Conservation (phyloP, 768 basidiomycete genomes). For the Termitomyces sp. region DNA sequence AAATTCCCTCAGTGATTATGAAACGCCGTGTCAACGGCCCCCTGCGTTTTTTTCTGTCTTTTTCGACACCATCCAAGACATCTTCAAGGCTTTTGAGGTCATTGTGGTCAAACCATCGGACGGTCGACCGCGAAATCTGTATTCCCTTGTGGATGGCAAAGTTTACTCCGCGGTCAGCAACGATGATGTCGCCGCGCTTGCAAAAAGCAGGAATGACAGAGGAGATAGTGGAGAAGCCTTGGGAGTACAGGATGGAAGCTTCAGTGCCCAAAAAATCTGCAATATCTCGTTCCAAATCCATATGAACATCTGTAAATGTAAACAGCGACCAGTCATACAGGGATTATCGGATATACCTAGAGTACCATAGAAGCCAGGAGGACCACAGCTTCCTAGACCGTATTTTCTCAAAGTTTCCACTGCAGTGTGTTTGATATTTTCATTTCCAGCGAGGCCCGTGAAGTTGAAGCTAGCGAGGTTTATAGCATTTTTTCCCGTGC, state of each 20-base stretch:
- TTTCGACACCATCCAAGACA: conserved; percentile 76
- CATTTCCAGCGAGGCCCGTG: conserved; percentile 83
- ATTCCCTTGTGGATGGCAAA: conserved; percentile 96
- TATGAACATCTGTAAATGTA: conserved; percentile 72
- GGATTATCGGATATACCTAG: conserved; percentile 54
- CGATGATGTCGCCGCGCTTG: conserved; percentile 96
- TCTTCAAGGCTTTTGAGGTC: conserved; percentile 89
- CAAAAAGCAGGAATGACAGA: conserved; percentile 97
- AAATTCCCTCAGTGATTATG: conserved; percentile 96
- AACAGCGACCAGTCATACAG: conserved; percentile 4
- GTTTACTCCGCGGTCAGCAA: conserved; percentile 96
- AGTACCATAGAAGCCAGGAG: conserved; percentile 95
- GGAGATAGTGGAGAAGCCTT: conserved; percentile 86
- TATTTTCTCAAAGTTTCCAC: conserved; percentile 83
- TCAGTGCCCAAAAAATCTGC: conserved; percentile 90
- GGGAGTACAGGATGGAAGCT: conserved; percentile 87
- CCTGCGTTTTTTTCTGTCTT: conserved; percentile 82
- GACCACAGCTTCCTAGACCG: conserved; percentile 93
- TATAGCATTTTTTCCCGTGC: conserved; percentile 65
- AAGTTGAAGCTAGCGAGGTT: conserved; percentile 94
- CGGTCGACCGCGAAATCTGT: conserved; percentile 85
- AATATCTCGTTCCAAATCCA: conserved; percentile 82
- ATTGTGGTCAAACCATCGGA: conserved; percentile 96
- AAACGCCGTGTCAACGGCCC: conserved; percentile 84
- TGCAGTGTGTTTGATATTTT: conserved; percentile 79